These are phyloP conservation scores for Xylaria longipes DNA, from an alignment of 495 filamentous ascomycete species.

Conservation along the genomic window DNA sequence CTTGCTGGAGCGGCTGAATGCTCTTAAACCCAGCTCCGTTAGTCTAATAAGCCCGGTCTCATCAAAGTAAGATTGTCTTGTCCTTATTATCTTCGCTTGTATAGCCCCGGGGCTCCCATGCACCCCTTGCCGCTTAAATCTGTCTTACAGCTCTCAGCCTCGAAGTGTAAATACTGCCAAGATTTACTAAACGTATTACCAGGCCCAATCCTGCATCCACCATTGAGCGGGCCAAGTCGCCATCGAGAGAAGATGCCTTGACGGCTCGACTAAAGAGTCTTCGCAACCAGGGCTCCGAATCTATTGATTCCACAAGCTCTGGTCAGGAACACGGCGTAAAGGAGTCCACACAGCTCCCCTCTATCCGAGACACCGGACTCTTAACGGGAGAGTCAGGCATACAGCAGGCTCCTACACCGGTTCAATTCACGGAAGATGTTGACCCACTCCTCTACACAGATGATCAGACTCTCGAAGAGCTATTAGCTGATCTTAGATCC, in stretches of 20 bases:
- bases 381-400: conserved; percentile 19
- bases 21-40: conserved; percentile 59
- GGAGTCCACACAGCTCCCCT: conserved; percentile 21
- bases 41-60: conserved; percentile 37
- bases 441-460: conserved; percentile 37
- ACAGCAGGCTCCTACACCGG: conserved; percentile 23
- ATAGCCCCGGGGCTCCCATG: conserved; percentile 5
- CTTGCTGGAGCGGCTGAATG: conserved; percentile 85
- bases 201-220: conserved; percentile 31
- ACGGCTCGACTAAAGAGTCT: conserved; percentile 50
- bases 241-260: conserved; percentile 52
- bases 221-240: conserved; percentile 33
- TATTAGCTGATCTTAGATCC: conserved; percentile 43
- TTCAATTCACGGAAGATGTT: conserved; percentile 25
- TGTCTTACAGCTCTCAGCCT: not conserved
- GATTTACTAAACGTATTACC: conserved; percentile 28
- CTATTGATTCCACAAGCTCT: conserved; percentile 8
- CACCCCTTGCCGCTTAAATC: not conserved
- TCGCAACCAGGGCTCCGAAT: conserved; percentile 37
- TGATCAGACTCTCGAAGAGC: conserved; percentile 45
- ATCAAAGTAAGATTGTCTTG: conserved; percentile 40
- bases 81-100: not conserved
- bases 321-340: not conserved
- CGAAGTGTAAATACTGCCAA: not conserved
- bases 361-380: not conserved